Evolutionary conservation across 345 rosid genomes (phyloP), one percentile per base, ranked within the genome.

Genomic region (Bruguiera gymnorhiza): DNA sequence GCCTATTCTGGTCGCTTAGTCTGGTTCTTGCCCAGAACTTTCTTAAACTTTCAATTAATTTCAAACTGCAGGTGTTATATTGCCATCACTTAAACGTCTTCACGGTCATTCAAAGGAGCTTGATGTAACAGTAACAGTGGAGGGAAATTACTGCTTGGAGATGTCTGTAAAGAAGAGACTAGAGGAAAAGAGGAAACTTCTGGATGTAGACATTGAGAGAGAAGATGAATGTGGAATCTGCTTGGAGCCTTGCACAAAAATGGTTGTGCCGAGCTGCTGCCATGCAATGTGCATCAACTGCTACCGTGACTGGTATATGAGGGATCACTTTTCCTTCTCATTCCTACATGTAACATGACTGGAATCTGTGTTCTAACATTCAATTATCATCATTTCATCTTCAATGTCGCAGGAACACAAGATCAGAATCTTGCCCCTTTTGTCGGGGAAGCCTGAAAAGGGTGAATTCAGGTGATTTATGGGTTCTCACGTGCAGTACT

Each of bases 161-260:
- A 66, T 59, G 64, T 56, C 66, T 34, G 70, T 15, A 20, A 66
- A 70, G 69, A 80, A 78, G 60, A 73, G 63, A 61, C 54, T 61
- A 51, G 82, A 79, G 3, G 69, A 71, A 51, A 73, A 31, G 56
- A 53, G 50, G 54, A 72, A 65, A 70, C 37, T 51, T 65, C 56
- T 61, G 15, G 79, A 75, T 68, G 4, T 50, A 15, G 57, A 63
- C n/a, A 3, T 52, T 37, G 72, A 67, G 24, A 76, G 80, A 72
- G 80, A 77, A 68, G 76, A 77, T n/a, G 80, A 77, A 59, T 77
- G 80, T 52, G 80, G 80, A 32, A 77, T 77, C 62, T 77, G 80
- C 64, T 72, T 77, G 73, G 80, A 72, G 62, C 70, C 73, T 36
- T 77, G 80, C 66, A 72, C 80, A 32, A 77, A 77, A 68, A 72